phyloP scores from a whole-genome alignment of 1,284 basidiomycete species.

The Blastosporella zonata region DNA sequence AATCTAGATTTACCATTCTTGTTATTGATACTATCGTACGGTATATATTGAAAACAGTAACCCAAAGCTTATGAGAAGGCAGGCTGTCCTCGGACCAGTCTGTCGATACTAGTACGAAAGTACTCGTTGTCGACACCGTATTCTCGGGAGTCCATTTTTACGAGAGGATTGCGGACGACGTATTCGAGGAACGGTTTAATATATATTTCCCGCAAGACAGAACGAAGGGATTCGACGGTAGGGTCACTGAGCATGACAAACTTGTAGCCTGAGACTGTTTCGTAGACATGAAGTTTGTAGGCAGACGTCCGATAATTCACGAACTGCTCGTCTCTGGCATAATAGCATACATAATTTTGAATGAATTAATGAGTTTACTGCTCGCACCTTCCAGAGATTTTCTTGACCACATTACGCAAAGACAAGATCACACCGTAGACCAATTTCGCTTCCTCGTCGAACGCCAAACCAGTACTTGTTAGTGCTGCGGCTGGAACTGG shows the following conservation, averaged over 20 bases:
- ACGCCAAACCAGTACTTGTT: conserved; percentile 64
- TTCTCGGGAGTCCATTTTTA: conserved; percentile 76
- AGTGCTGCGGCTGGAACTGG: conserved; percentile 27
- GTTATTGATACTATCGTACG: conserved; percentile 3
- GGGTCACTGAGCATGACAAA: conserved; percentile 94
- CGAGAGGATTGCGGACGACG: conserved; percentile 89
- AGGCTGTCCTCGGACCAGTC: conserved; percentile 66
- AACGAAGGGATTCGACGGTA: conserved; percentile 76
- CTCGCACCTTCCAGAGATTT: conserved; percentile 78
- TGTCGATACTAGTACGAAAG: conserved; percentile 81
- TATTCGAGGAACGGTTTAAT: conserved; percentile 92
- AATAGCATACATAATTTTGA: conserved; percentile 5
- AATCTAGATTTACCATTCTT: conserved; percentile 15
- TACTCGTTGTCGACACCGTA: conserved; percentile 90
- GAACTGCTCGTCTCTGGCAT: conserved; percentile 81
- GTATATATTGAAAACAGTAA: conserved; percentile 9
- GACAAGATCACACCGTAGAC: conserved; percentile 96
- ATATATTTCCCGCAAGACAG: conserved; percentile 86
- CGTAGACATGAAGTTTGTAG: conserved; percentile 93
- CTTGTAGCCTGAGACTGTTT: conserved; percentile 91
- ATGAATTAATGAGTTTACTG: conserved; percentile 6
- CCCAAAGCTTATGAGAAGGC: conserved; percentile 47
- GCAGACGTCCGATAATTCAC: conserved; percentile 87
- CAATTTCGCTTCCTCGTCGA: conserved; percentile 97
- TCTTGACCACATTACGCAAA: conserved; percentile 92